Conservation (phyloP, 192 early-diverging fungal species). For the Coemansia furcata region DNA sequence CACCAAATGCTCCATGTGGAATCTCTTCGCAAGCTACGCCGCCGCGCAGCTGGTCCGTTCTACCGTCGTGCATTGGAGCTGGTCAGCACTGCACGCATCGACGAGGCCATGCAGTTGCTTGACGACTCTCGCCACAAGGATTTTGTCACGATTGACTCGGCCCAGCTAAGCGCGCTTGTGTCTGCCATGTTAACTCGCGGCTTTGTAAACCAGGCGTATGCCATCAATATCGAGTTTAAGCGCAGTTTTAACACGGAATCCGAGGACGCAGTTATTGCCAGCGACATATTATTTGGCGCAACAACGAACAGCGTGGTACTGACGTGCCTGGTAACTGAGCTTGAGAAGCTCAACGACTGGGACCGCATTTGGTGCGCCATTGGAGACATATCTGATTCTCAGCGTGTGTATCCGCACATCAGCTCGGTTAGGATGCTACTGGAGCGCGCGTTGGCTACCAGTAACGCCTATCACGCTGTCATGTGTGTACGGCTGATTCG, state of each 20-base stretch:
- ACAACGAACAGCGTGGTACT: not conserved
- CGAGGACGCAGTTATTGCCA: not conserved
- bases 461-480: conserved; percentile 18
- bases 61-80: conserved; percentile 20
- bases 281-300: conserved; percentile 15
- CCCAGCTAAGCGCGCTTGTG: conserved; percentile 19
- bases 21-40: conserved; percentile 12
- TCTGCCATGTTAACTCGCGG: conserved; percentile 11
- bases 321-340: conserved; percentile 3
- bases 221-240: conserved; percentile 14
- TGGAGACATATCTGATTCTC: not conserved
- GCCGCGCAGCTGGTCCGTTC: conserved; percentile 24
- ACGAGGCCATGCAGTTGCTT: conserved; percentile 12
- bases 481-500: conserved; percentile 4
- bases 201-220: conserved; percentile 14
- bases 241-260: conserved; percentile 4
- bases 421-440: conserved; percentile 4
- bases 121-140: conserved; percentile 9
- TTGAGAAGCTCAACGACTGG: conserved; percentile 20
- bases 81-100: not conserved
- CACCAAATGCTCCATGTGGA: conserved; percentile 7
- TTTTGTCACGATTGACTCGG: not conserved
- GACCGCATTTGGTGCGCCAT: conserved; percentile 28
- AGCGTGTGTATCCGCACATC: not conserved
- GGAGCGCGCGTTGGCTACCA: conserved; percentile 9